Evolutionary conservation across 2,329 filamentous ascomycete species (phyloP).

Genomic region (Metarhizium guizhouense): DNA sequence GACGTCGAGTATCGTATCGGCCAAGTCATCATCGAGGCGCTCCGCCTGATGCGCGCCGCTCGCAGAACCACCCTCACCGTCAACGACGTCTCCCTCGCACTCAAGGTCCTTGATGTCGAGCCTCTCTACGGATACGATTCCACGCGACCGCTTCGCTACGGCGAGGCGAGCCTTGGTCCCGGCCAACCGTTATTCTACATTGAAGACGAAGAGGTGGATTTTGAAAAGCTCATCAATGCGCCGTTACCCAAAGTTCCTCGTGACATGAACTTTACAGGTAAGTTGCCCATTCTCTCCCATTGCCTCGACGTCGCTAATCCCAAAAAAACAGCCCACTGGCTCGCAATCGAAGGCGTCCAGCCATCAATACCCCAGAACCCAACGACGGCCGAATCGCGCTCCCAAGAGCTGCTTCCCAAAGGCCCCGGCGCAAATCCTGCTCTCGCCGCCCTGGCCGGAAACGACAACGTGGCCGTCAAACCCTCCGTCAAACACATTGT

Average conservation of each 20-base stretch:
- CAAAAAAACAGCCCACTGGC: slow-evolving; percentile 69
- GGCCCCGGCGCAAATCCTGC: slow-evolving; percentile 81
- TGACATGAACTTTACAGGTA: slow-evolving; percentile 86
- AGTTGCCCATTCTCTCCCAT: slow-evolving; percentile 10
- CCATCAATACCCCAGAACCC: slow-evolving; percentile 96
- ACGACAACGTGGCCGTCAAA: slow-evolving; percentile 75
- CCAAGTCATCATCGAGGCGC: slow-evolving; percentile 85
- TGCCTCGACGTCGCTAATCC: neutral
- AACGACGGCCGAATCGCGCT: slow-evolving; percentile 71
- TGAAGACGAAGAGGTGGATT: slow-evolving; percentile 96
- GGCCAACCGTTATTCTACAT: slow-evolving; percentile 95
- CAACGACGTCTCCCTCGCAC: slow-evolving; percentile 78
- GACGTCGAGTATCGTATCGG: slow-evolving; percentile 94
- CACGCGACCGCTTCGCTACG: slow-evolving; percentile 78
- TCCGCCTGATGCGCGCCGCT: slow-evolving; percentile 92
- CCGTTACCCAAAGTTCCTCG: slow-evolving; percentile 89
- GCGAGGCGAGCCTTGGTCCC: slow-evolving; percentile 86
- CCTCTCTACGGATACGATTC: slow-evolving; percentile 95
- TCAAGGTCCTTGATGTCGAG: slow-evolving; percentile 83
- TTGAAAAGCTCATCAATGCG: slow-evolving; percentile 97
- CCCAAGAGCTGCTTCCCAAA: slow-evolving; percentile 81
- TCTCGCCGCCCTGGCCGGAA: slow-evolving; percentile 70
- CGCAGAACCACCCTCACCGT: slow-evolving; percentile 82
- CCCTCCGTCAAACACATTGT: slow-evolving; percentile 93
- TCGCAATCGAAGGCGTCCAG: slow-evolving; percentile 94